Conservation (phyloP, 495 filamentous ascomycete genomes). For the Talaromyces stipitatus region DNA sequence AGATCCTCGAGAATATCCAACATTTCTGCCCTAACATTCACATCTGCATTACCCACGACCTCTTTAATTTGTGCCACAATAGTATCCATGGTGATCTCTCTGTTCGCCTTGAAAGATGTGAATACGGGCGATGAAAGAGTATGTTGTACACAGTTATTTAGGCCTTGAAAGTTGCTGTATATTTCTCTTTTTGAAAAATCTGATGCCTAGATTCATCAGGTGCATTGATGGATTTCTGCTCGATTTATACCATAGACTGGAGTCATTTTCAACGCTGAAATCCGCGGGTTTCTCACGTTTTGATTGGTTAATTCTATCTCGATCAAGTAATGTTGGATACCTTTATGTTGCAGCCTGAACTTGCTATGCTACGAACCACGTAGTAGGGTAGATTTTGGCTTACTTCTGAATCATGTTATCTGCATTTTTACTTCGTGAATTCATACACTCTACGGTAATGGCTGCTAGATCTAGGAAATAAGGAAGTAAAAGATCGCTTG, state of each 20-base stretch:
- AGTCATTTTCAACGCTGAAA: neutral
- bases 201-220: neutral
- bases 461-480: too few species aligned
- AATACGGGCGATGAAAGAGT: neutral
- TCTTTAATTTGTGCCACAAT: conserved; percentile 17
- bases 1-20: conserved; percentile 12
- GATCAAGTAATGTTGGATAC: neutral
- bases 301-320: neutral
- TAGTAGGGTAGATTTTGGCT: too few species aligned
- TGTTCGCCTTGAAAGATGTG: neutral
- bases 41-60: conserved; percentile 15
- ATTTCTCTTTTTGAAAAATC: neutral
- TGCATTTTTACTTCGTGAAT: neutral
- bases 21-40: conserved; percentile 13
- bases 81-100: conserved; percentile 20
- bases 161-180: neutral
- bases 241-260: neutral
- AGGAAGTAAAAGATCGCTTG: neutral
- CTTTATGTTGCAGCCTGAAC: neutral
- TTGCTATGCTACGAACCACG: neutral
- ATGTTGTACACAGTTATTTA: neutral
- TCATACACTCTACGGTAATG: too few species aligned
- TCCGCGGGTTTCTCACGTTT: neutral
- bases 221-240: neutral
- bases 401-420: neutral